A percentile compares a stretch with the other conserved stretches of the same genome.
Conservation (phyloP, 768 basidiomycete species). For the Calocera viscosa region DNA sequence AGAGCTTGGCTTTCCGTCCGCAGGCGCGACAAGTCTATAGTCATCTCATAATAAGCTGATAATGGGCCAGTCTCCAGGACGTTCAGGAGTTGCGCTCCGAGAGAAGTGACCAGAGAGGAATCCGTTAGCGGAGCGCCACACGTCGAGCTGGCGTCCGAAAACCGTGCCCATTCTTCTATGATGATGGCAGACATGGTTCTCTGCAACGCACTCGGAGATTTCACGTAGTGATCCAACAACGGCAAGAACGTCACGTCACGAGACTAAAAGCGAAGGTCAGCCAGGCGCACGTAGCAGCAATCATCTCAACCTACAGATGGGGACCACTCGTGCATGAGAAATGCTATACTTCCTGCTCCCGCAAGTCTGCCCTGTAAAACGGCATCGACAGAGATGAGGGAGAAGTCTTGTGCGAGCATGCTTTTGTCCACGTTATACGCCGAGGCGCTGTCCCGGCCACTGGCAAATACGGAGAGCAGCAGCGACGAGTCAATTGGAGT, state of each 20-base stretch:
- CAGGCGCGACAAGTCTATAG: constrained; percentile 63
- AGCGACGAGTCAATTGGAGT: constrained; percentile 53
- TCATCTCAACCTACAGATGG: constrained; percentile 33
- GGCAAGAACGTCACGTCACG: constrained; percentile 61
- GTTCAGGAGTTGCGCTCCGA: constrained; percentile 53
- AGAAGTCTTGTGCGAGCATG: constrained; percentile 81
- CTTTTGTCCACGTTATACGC: constrained; percentile 93
- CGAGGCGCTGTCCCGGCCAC: constrained; percentile 35
- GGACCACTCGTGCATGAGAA: constrained; percentile 57
- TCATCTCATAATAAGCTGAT: constrained; percentile 82
- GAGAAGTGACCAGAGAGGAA: constrained; percentile 49
- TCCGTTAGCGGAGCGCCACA: constrained; percentile 37
- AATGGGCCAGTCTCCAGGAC: constrained; percentile 69
- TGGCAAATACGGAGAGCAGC: constrained; percentile 54
- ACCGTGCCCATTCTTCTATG: constrained; percentile 81
- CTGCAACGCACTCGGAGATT: constrained; percentile 84
- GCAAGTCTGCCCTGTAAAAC: constrained; percentile 70
- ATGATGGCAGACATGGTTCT: constrained; percentile 75
- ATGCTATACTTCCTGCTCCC: constrained; percentile 63
- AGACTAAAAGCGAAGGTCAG: constrained; percentile 19
- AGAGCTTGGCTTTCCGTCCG: constrained; percentile 66
- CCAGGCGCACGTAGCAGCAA: constrained; percentile 21
- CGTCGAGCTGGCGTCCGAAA: constrained; percentile 17
- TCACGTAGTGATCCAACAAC: constrained; percentile 64
- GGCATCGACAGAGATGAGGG: constrained; percentile 62